These are phyloP conservation scores for Suillus tomentosus DNA, from an alignment of 768 basidiomycete species.

Conservation along the genomic window DNA sequence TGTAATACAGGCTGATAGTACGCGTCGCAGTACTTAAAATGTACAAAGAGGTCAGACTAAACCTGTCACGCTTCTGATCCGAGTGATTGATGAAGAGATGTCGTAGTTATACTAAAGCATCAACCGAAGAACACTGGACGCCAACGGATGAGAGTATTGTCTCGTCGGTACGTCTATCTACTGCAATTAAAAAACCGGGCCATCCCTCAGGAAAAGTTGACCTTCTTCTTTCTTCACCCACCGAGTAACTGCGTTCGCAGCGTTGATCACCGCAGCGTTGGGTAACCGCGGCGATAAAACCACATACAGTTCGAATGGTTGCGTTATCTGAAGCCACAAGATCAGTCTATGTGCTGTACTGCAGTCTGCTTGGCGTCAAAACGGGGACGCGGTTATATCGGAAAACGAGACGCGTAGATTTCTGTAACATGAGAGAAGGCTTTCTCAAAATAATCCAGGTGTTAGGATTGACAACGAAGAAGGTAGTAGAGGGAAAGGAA, in stretches of 20 bases:
- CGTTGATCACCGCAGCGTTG: constrained; percentile 84
- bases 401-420: too few relatives aligned
- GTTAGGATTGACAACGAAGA: too few relatives aligned
- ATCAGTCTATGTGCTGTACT: neutral
- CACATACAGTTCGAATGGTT: constrained; percentile 91
- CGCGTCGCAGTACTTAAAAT: neutral
- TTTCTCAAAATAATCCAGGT: too few relatives aligned
- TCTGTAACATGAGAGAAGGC: too few relatives aligned
- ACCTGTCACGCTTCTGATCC: neutral
- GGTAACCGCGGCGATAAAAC: constrained; percentile 80
- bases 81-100: too few relatives aligned
- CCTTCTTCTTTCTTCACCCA: constrained; percentile 93
- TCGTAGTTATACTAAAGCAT: too few relatives aligned
- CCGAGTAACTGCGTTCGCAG: constrained; percentile 84
- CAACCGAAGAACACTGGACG: too few relatives aligned
- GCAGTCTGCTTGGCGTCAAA: too few relatives aligned
- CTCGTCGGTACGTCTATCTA: neutral
- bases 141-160: too few relatives aligned
- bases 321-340: constrained; percentile 67
- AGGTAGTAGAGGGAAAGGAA: too few relatives aligned
- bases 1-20: neutral
- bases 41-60: neutral
- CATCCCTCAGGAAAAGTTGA: constrained; percentile 80
- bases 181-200: constrained; percentile 75
- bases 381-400: too few relatives aligned